Evolutionary conservation across 2,329 filamentous ascomycete genomes (phyloP).

Genomic region (Chalaropsis ovoidea): DNA sequence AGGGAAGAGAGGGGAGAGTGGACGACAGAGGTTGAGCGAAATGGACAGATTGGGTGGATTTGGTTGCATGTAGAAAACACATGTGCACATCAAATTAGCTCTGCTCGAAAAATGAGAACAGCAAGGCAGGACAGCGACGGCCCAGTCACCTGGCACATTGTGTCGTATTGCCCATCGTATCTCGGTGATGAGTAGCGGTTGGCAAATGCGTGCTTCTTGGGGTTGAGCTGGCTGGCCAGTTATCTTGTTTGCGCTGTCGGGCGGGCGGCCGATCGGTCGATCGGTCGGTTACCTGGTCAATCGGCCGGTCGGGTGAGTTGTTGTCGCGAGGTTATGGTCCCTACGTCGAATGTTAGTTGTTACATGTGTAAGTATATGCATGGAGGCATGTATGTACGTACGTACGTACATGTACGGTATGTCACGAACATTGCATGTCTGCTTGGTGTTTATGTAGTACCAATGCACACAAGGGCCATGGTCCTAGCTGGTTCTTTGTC

Average conservation of each 20-base stretch:
- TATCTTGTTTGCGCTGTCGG: too few relatives aligned
- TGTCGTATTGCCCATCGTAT: background rate
- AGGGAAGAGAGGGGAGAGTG: background rate
- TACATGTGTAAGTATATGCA: background rate
- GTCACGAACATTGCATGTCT: background rate
- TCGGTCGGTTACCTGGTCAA: background rate
- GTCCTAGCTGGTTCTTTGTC: background rate
- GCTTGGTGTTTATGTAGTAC: slow-evolving; percentile 1
- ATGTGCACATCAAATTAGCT: background rate
- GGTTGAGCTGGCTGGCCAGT: too few relatives aligned
- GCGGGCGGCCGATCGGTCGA: background rate
- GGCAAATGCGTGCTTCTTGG: too few relatives aligned
- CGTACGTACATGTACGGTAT: too few relatives aligned
- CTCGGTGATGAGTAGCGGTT: background rate
- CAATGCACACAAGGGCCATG: slow-evolving; percentile 9
- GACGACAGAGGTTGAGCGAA: background rate
- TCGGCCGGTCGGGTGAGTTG: background rate
- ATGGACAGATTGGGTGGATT: background rate
- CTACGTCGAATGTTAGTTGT: background rate
- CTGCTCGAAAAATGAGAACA: background rate
- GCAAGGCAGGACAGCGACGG: background rate
- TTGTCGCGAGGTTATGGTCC: background rate
- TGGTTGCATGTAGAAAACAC: background rate
- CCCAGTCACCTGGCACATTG: background rate
- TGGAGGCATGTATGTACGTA: background rate